phyloP scores from a whole-genome alignment of 2,329 filamentous ascomycete species.

The Microcera coccophila region DNA sequence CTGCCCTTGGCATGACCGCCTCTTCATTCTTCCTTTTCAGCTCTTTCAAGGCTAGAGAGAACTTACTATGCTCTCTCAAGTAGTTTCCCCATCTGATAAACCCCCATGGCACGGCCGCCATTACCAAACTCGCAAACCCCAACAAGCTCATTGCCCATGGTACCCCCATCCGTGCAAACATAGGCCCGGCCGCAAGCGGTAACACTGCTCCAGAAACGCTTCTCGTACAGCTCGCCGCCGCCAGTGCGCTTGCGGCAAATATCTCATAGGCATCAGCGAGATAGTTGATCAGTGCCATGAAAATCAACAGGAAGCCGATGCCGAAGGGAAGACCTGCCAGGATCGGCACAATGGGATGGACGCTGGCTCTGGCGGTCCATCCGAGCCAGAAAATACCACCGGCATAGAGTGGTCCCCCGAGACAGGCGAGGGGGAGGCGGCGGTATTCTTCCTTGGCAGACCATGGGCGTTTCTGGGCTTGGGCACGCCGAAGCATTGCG shows the following conservation, averaged over 20 bases:
- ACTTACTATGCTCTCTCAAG: neutral
- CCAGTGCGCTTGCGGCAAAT: constrained; percentile 7
- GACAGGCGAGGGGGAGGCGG: constrained; percentile 14
- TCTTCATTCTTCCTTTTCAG: too few relatives aligned
- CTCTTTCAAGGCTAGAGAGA: too few relatives aligned
- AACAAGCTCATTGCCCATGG: constrained; percentile 16
- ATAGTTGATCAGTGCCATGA: constrained; percentile 9
- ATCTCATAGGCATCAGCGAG: constrained; percentile 8
- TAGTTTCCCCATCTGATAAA: constrained; percentile 11
- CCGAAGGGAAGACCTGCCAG: constrained; percentile 4
- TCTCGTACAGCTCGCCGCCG: constrained; percentile 6
- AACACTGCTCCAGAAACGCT: constrained; percentile 9
- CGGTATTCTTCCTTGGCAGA: constrained; percentile 13
- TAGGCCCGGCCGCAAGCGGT: constrained; percentile 11
- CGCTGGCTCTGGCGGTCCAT: constrained; percentile 8
- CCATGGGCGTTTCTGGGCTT: too few relatives aligned
- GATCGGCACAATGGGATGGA: neutral
- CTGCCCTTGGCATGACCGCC: too few relatives aligned
- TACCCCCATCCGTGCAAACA: constrained; percentile 13
- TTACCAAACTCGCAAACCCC: constrained; percentile 7
- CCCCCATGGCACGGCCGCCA: constrained; percentile 13
- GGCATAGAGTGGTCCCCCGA: constrained; percentile 7
- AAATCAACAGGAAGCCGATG: constrained; percentile 2
- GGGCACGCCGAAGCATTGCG: too few relatives aligned
- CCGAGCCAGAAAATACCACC: constrained; percentile 18